Base-by-base conservation (phyloP, 768 basidiomycete genomes). In the Mycena vitilis region DNA sequence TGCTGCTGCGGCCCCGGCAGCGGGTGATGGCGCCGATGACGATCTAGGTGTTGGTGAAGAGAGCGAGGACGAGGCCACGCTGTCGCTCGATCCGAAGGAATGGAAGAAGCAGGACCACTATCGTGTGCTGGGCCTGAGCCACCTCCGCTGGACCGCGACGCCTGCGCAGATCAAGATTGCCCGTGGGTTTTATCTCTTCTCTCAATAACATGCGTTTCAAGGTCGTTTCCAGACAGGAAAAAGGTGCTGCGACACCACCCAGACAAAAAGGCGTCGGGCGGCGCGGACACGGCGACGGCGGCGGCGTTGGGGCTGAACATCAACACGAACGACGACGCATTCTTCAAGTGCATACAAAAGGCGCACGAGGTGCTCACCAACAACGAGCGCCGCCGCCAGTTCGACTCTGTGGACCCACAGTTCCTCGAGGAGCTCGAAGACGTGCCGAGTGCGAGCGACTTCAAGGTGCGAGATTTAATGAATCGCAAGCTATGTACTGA, bases 91-190 rank as follows among this genome's bases (percentile, higher is more conserved):
- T 83, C 94, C 97, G 8, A 98, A 98, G 81, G 95, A 97, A 77
- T 99, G 98, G 97, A 99, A 96, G 93, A 96, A 97, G 89, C 98
- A 99, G 88, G 97, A 99, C 78, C 94, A 98, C 77, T 99, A 99
- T 76, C 94, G 94, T 63, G 95, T 99, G 47, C 91, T 99, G 60
- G 98, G 98, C 72, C 88, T 99, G 11, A 96, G 95, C 45, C 91
- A 92, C 75, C 85, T 98, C 65, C 88, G 98, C 68, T 94, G 92
- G 86, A 88, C 85, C 70, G 96, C 98, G 13, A 94, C 87, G 25
- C 85, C 91, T 22, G 96, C 90, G 65, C 98, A 99, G 77, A 99
- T 99, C 78, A 96, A 95, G 79, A 89, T 97, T 75, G 95, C 98
- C 71, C 96, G 96, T 98, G 81, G 73, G 95, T 87, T 30, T 5